Conservation (phyloP, 768 basidiomycete species). For the Mycena rebaudengoi region DNA sequence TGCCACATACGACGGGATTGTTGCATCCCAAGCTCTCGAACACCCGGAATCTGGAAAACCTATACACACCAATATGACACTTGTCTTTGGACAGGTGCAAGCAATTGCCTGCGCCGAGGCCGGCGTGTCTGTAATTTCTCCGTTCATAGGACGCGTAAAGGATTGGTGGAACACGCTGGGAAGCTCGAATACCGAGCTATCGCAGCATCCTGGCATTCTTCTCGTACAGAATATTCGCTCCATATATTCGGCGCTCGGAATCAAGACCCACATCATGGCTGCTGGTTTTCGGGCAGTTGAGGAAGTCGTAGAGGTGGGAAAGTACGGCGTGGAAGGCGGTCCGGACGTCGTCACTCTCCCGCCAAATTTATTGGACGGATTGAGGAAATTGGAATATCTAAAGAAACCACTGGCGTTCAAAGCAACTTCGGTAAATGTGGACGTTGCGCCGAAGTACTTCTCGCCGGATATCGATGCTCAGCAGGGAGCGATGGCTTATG, state of each 20-base stretch:
- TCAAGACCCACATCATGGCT: constrained; percentile 42
- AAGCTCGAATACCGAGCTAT: constrained; percentile 18
- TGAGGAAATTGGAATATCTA: constrained; percentile 20
- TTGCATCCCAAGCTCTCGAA: constrained; percentile 41
- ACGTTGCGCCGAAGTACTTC: neutral
- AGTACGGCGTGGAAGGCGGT: constrained; percentile 34
- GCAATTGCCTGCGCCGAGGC: constrained; percentile 49
- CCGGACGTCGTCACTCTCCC: constrained; percentile 46
- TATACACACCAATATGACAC: constrained; percentile 47
- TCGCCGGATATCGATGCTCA: constrained; percentile 9
- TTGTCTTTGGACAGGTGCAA: constrained; percentile 44
- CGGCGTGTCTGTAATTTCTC: constrained; percentile 42
- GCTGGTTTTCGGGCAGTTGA: constrained; percentile 44
- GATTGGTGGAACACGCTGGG: constrained; percentile 44
- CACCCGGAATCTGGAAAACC: constrained; percentile 19
- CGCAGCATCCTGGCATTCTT: constrained; percentile 41
- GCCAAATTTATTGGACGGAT: constrained; percentile 40
- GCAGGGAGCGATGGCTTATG: constrained; percentile 30
- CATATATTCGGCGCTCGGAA: constrained; percentile 33
- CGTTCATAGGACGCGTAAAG: constrained; percentile 49
- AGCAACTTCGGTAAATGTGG: neutral
- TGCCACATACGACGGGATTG: constrained; percentile 44
- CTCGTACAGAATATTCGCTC: constrained; percentile 40
- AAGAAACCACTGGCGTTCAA: constrained; percentile 5
- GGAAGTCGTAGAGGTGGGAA: constrained; percentile 42